Evolutionary conservation across 2,329 filamentous ascomycete genomes (phyloP).

Genomic region (Trichoderma semiorbis): DNA sequence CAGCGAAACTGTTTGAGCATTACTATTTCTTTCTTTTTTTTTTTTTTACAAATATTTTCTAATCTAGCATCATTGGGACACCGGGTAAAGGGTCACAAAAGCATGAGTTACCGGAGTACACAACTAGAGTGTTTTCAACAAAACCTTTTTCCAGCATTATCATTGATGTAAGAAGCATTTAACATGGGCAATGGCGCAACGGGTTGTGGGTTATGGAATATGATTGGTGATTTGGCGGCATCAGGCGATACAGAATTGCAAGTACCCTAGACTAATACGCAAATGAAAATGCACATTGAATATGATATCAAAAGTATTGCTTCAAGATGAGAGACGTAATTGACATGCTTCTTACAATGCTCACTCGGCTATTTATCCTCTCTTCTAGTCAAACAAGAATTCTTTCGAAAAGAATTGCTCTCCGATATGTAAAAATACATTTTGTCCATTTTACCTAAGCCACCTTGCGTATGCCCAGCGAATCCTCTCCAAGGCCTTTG

Average conservation of each 20-base stretch:
- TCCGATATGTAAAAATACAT: not conserved
- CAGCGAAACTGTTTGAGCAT: not conserved
- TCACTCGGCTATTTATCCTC: not conserved
- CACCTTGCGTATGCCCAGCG: slow-evolving; percentile 87
- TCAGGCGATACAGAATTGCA: not conserved
- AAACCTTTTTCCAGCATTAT: too few species aligned
- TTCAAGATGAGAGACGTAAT: not conserved
- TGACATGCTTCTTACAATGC: not conserved
- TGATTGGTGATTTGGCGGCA: not conserved
- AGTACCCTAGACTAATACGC: not conserved
- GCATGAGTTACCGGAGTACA: not conserved
- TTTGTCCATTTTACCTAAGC: slow-evolving; percentile 41
- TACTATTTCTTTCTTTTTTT: not conserved
- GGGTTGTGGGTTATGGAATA: not conserved
- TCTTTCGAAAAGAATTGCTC: not conserved
- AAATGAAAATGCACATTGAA: not conserved
- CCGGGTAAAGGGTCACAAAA: not conserved
- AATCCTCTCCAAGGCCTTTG: slow-evolving; percentile 75
- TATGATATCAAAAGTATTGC: not conserved
- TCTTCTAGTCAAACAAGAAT: not conserved
- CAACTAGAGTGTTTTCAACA: not conserved
- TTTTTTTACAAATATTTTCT: not conserved
- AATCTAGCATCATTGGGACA: not conserved
- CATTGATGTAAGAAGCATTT: not conserved
- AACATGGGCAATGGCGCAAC: not conserved